phyloP scores from a whole-genome alignment of 176 grass and related monocot species.

The Hyparrhenia diplandra region DNA sequence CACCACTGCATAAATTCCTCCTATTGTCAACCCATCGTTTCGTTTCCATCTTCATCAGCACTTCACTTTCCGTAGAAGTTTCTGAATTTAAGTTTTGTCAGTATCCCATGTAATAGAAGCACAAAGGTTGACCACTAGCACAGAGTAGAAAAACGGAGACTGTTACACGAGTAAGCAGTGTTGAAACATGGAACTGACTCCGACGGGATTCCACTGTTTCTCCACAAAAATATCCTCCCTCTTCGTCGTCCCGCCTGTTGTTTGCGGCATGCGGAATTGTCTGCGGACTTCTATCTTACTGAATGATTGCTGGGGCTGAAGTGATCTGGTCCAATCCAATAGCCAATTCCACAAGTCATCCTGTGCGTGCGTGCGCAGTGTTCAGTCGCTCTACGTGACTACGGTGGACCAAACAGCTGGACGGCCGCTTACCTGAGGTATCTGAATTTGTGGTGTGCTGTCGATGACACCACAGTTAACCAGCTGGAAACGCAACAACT shows the following conservation, averaged over 20 bases:
- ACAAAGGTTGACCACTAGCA: not conserved
- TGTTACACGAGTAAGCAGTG: not conserved
- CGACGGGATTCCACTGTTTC: not conserved
- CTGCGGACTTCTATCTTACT: not conserved
- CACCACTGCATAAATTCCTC: not conserved
- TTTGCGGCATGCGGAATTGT: not conserved
- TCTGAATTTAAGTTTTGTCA: not conserved
- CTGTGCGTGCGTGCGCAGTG: not conserved
- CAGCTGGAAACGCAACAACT: not conserved
- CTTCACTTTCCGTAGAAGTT: not conserved
- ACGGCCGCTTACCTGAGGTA: not conserved
- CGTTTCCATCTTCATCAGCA: slow-evolving; percentile 7
- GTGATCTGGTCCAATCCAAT: slow-evolving; percentile 9
- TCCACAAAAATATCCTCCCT: not conserved
- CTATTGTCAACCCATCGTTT: not conserved
- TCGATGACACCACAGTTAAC: not conserved
- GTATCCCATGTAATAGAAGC: not conserved
- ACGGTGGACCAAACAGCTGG: not conserved
- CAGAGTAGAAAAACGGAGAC: not conserved
- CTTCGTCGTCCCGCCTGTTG: not conserved
- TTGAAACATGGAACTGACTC: not conserved
- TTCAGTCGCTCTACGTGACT: slow-evolving; percentile 25
- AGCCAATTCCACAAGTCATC: slow-evolving; percentile 1
- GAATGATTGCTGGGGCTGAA: slow-evolving; percentile 1
- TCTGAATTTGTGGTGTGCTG: not conserved